Percentiles rank a stretch among this genome's conserved stretches.
Conservation (phyloP, 257 asterid species). For the Asclepias syriaca region DNA sequence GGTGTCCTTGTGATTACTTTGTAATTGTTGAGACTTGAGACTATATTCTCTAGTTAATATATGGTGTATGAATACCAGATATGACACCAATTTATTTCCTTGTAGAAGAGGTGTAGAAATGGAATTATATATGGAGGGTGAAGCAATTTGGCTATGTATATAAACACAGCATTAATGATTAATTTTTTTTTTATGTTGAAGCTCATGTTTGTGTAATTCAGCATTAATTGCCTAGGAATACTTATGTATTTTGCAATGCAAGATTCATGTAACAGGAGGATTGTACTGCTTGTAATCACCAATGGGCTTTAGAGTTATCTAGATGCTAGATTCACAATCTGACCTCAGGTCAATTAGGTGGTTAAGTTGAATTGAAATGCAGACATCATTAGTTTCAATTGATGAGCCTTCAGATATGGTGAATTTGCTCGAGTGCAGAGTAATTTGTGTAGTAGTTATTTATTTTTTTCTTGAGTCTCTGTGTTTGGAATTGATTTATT, state of each 20-base stretch:
- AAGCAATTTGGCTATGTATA: background rate
- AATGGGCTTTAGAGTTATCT: background rate
- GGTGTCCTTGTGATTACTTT: background rate
- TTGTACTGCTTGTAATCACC: background rate
- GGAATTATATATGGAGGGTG: background rate
- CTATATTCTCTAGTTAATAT: background rate
- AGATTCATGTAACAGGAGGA: constrained; percentile 1
- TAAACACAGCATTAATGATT: background rate
- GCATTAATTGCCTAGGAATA: constrained; percentile 1
- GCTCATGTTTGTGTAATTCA: background rate
- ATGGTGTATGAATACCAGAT: background rate
- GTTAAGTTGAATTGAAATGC: background rate
- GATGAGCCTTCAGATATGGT: background rate
- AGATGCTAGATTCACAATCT: background rate
- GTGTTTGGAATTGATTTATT: background rate
- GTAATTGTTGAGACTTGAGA: background rate
- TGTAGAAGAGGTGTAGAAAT: background rate
- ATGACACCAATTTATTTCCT: background rate
- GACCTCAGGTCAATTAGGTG: background rate
- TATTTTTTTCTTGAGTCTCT: background rate
- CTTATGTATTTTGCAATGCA: background rate
- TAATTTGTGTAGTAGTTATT: background rate
- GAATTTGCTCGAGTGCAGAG: background rate
- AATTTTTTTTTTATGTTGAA: background rate
- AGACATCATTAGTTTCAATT: no score